Conservation (phyloP, 2,329 filamentous ascomycete species). For the Sphaerulina populicola region DNA sequence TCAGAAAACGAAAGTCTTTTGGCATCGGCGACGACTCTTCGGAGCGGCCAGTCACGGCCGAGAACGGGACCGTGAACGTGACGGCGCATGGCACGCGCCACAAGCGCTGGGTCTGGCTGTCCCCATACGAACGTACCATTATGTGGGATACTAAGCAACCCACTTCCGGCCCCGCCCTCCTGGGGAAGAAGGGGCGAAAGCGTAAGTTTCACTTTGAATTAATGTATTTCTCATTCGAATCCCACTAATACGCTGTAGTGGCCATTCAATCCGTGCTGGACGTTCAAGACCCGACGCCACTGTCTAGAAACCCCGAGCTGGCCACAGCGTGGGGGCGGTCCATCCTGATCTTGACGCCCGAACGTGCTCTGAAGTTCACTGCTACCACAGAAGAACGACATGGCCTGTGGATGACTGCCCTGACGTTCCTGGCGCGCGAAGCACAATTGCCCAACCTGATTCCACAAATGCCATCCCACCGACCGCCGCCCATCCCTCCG, state of each 20-base stretch:
- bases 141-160: slow-evolving; percentile 99
- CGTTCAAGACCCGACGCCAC: slow-evolving; percentile 84
- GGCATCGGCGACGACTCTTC: slow-evolving; percentile 54
- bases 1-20: slow-evolving; percentile 81
- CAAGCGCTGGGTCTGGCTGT: slow-evolving; percentile 97
- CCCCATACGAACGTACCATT: slow-evolving; percentile 88
- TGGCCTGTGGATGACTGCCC: slow-evolving; percentile 86
- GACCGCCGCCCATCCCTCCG: slow-evolving; percentile 22
- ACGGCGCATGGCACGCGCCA: slow-evolving; percentile 62
- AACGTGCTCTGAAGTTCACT: slow-evolving; percentile 91
- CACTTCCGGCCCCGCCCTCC: slow-evolving; percentile 71
- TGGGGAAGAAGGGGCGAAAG: slow-evolving; percentile 93
- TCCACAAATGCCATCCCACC: slow-evolving; percentile 25
- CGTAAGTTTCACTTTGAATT: slow-evolving; percentile 52
- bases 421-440: slow-evolving; percentile 91
- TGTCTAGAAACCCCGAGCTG: slow-evolving; percentile 54
- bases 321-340: slow-evolving; percentile 68
- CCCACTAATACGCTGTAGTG: slow-evolving; percentile 49
- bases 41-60: slow-evolving; percentile 45
- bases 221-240: background rate
- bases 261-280: slow-evolving; percentile 93
- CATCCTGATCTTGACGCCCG: slow-evolving; percentile 87
- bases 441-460: slow-evolving; percentile 36
- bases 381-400: slow-evolving; percentile 75
- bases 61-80: slow-evolving; percentile 56